Percentiles rank a stretch among this genome's conserved stretches.
Conservation (phyloP, 768 basidiomycete species). For the Favolaschia claudopus region DNA sequence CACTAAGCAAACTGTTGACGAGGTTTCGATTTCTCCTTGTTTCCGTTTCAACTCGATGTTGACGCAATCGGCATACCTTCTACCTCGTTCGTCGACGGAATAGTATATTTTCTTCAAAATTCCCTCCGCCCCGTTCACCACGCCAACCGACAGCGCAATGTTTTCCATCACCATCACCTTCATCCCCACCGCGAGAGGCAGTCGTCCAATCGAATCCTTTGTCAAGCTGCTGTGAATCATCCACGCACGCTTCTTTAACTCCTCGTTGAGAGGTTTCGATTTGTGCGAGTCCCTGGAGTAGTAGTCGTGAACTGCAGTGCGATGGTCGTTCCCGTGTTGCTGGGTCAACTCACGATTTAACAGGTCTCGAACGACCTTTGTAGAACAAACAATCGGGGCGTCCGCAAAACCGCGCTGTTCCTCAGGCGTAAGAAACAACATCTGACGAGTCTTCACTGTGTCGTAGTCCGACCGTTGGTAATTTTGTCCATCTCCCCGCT, state of each 20-base stretch:
- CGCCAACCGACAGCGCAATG: background rate
- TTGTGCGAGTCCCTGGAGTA: background rate
- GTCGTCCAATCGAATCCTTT: background rate
- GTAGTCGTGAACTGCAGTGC: background rate
- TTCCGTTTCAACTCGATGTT: background rate
- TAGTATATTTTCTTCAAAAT: background rate
- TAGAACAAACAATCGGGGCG: background rate
- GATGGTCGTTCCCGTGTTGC: background rate
- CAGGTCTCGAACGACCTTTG: background rate
- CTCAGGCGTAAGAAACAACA: background rate
- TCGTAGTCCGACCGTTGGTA: background rate
- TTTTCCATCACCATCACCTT: constrained; percentile 5
- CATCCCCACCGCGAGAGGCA: background rate
- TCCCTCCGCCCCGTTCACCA: background rate
- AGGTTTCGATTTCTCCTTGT: background rate
- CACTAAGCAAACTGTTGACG: background rate
- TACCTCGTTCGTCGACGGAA: background rate
- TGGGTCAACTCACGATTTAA: background rate
- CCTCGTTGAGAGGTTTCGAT: background rate
- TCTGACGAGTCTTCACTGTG: background rate
- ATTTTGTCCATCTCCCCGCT: background rate
- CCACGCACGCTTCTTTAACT: background rate
- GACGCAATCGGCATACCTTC: background rate
- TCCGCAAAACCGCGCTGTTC: background rate
- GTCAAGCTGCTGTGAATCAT: background rate